Base-by-base conservation (phyloP, 129 eudicot genomes). In the Tagetes erecta region DNA sequence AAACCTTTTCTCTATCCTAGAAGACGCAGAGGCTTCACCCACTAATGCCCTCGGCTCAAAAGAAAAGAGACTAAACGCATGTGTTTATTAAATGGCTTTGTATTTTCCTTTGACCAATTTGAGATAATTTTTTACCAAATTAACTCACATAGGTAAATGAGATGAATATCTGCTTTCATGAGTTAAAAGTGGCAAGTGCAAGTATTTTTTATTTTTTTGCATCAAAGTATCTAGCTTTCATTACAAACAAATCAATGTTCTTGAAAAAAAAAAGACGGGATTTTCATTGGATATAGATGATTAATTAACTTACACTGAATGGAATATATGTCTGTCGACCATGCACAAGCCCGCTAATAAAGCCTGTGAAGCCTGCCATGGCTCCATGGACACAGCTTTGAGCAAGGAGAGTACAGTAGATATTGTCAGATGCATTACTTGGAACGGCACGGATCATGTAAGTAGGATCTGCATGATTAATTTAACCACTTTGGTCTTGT, bases 361-460 rank as follows among this genome's bases (percentile, higher is more conserved):
- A 88, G 68, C 97, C 97, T 1, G 97, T 88, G 75, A 66, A 91
- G 8, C 97, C 97, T 2, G 97, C 90, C 97, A 91, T 91, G 35
- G 90, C 97, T 86, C 97, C 97, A 83, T 91, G 97, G 56, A 91
- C 97, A 68, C 92, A 87, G 79, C 95, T 88, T 86, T 91, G 97
- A 81, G 97, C 97, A 80, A 91, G 97, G 64, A 91, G 95, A 39
- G 97, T 91, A 84, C 97, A 91, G 60, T 91, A 91, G 63, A 91
- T 92, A 71, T 91, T 91, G 82, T 91, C 97, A 64, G 97, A 79
- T 72, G 97, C 95, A 75, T 91, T 91, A 76, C 97, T 88, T 50
- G 97, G 97, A 69, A 91, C 85, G 14, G 97, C 97, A 46, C 97
- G 97, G 66, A 91, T 86, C 97, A 91, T 91, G 91, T 91, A 91